Base-by-base conservation (phyloP, 352 stramenopile genomes). In the Plasmopara viticola region DNA sequence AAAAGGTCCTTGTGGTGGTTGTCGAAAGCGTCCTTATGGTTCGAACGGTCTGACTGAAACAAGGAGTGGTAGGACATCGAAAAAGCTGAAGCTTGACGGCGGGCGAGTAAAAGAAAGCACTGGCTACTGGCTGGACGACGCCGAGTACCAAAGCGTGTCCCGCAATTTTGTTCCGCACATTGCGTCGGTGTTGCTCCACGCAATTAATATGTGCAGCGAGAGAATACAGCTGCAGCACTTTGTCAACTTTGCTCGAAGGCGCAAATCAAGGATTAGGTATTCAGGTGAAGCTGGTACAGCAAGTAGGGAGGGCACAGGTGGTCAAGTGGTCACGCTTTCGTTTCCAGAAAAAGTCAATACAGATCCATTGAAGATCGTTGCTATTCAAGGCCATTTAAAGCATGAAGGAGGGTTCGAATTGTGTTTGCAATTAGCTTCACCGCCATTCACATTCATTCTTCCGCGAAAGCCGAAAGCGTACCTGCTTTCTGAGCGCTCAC, bases 221-320 rank as follows among this genome's bases (percentile, higher is more conserved):
- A 75, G 83, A 31, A 90, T 93, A 53, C 83, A 93, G 45, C 53
- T 93, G 51, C 83, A 93, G 53, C 83, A 93, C 54, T 93, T 90
- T 44, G 80, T 93, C 31, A 90, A 90, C 58, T 93, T 93, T 66
- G 83, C 83, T 65, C 78, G 79, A 8, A 78, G 83, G 18, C 79
- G 83, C 60, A 84, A 85, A 51, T 90, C 79, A 9, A 78, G 77
- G 28, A 93, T 93, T 62, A 77, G 78, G 18, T 93, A 93, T 53
- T 89, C 79, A 33, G 82, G 82, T 6, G 79, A 93, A 72, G 82
- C 79, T 48, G 73, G 68, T 29, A 81, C 79, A 14, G 64, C 58
- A 13, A 68, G 57, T 14, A 61, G 66, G 1, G 58, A 72, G 12
- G 79, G 79, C 10, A 90, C 79, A 8, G 79, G 82, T 53, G 80